Evolutionary conservation across 2,329 filamentous ascomycete species (phyloP).

Genomic region (Davidsoniella virescens): DNA sequence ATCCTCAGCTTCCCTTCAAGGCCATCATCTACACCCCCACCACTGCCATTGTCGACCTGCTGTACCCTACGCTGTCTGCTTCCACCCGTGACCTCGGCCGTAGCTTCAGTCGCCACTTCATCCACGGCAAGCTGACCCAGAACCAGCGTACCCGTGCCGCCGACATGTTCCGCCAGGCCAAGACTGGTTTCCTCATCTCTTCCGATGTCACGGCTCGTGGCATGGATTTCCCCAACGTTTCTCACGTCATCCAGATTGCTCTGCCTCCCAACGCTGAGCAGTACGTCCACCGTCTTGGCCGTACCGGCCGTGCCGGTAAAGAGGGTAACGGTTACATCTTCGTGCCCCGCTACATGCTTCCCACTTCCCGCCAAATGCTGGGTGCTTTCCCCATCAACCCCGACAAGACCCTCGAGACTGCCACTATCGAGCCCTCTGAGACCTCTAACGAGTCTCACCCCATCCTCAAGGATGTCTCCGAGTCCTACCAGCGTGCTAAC

Average conservation of each 20-base stretch:
- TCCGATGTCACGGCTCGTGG: conserved; percentile 69
- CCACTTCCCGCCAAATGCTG: conserved; percentile 33
- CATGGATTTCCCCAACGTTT: conserved; percentile 69
- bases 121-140: conserved; percentile 70
- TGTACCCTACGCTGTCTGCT: conserved; percentile 28
- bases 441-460: conserved; percentile 9
- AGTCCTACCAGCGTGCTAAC: conserved; percentile 20
- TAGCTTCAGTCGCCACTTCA: conserved; percentile 35
- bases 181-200: conserved; percentile 52
- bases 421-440: conserved; percentile 17
- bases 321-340: conserved; percentile 57
- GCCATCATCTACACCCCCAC: conserved; percentile 87
- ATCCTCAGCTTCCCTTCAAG: conserved; percentile 55
- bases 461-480: conserved; percentile 27
- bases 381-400: conserved; percentile 42
- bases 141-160: conserved; percentile 50
- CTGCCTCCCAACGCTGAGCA: conserved; percentile 47
- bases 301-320: conserved; percentile 60
- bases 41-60: conserved; percentile 47
- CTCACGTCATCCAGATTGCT: conserved; percentile 63
- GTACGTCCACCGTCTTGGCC: conserved; percentile 63
- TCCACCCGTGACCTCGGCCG: conserved; percentile 28
- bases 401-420: conserved; percentile 33
- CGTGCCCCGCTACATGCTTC: conserved; percentile 37
- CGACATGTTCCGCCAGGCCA: conserved; percentile 51